Evolutionary conservation across 2,329 filamentous ascomycete species (phyloP), one percentile per base, ranked within the genome.

Genomic region (Paecilomyces sp.): DNA sequence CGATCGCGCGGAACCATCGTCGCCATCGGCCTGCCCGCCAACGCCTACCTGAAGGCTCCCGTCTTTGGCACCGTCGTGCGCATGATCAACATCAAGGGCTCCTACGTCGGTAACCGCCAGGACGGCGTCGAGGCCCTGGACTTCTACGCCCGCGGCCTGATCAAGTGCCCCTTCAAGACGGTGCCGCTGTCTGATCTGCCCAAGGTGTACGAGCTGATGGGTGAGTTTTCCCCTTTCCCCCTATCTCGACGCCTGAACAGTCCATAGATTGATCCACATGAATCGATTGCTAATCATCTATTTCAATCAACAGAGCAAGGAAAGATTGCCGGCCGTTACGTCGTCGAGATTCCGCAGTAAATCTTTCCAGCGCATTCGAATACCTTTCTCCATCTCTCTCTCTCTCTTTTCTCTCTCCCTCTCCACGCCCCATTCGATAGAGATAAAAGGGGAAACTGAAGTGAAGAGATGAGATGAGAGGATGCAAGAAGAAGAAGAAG

Each of bases 41-140:
- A 87, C 64, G 92, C 92, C 1, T 89, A 82, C 76, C 83, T 97
- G 64, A 85, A 84, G 67, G 92, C 92, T 1, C 90, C 91, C 47
- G 92, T 97, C 58, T 96, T 97, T 74, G 88, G 92, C 71, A 91
- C 89, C 7, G 93, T 97, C 63, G 82, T 93, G 71, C 83, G 88
- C 78, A 96, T 96, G 91, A 87, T 97, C 79, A 87, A 78, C 68
- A 97, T 97, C 82, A 90, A 90, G 81, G 92, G 92, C 62, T 91
- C 87, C 68, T 97, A 97, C 73, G 93, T 97, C 66, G 93, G 93
- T 60, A 97, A 96, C 81, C 85, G 93, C 66, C 87, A 89, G 73
- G 93, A 97, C 74, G 88, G 87, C 0, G 85, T 87, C 57, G 93
- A 97, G 80, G 92, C 93, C 2, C 81, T 97, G 63, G 92, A 97